Conservation (phyloP, 352 stramenopile genomes). For the Globisporangium paroecandrum region DNA sequence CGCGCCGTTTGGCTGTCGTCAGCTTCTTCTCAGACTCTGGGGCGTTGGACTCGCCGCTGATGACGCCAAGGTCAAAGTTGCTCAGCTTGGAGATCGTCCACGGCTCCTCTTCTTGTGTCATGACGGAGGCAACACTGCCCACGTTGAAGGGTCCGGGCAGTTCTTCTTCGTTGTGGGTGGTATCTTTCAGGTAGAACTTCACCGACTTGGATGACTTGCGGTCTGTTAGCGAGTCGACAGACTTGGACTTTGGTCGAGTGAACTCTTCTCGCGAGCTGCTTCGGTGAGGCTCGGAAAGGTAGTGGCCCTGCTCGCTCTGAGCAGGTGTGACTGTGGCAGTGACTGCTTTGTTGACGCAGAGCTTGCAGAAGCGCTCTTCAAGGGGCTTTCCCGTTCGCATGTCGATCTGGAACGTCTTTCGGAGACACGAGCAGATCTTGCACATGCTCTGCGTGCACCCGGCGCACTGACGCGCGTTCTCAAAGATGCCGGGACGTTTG, state of each 20-base stretch:
- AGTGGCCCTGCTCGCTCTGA: background rate
- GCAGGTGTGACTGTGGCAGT: background rate
- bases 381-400: background rate
- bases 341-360: constrained; percentile 1
- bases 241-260: constrained; percentile 4
- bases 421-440: constrained; percentile 22
- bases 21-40: background rate
- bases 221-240: background rate
- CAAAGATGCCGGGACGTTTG: constrained; percentile 22
- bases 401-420: constrained; percentile 10
- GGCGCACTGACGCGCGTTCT: constrained; percentile 21
- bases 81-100: constrained; percentile 11
- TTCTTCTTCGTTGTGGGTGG: background rate
- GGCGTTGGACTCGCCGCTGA: background rate
- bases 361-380: constrained; percentile 13
- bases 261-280: background rate
- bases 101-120: background rate
- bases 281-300: background rate
- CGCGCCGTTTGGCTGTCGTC: background rate
- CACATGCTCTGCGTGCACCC: constrained; percentile 34
- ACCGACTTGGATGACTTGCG: background rate
- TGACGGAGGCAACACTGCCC: background rate
- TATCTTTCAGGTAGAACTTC: background rate
- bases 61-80: constrained; percentile 9
- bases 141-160: background rate